These are phyloP conservation scores for Hysterium pulicare DNA, from an alignment of 2,329 filamentous ascomycete genomes.

Conservation along the genomic window DNA sequence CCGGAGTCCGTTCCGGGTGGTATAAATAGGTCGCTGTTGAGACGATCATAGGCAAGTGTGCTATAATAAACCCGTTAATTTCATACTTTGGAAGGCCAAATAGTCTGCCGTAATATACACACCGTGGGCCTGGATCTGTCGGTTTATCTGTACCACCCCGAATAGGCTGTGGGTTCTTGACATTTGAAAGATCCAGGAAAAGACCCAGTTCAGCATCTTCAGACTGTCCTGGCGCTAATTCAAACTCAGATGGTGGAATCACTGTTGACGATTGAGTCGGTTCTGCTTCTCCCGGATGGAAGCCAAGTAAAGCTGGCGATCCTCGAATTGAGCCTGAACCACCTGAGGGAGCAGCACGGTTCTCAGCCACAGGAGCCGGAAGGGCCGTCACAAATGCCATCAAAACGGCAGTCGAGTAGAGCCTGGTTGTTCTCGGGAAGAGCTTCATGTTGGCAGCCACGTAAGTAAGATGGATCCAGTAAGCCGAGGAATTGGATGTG, in stretches of 20 bases:
- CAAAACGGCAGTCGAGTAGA: constrained; percentile 2
- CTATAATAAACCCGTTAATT: constrained; percentile 14
- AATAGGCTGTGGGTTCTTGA: constrained; percentile 42
- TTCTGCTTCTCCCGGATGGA: constrained; percentile 28
- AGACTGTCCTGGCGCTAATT: constrained; percentile 35
- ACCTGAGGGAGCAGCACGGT: constrained; percentile 26
- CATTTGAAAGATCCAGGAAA: constrained; percentile 36
- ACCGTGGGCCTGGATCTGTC: constrained; percentile 38
- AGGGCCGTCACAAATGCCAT: constrained; percentile 6
- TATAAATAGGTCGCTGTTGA: constrained; percentile 40
- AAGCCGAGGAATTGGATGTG: too few relatives aligned
- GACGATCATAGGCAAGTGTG: constrained; percentile 33
- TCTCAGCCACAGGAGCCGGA: constrained; percentile 9
- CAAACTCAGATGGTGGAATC: constrained; percentile 33
- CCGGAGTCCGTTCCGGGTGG: constrained; percentile 40
- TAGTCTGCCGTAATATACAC: too few relatives aligned
- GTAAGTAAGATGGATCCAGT: too few relatives aligned
- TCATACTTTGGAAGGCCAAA: neutral
- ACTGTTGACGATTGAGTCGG: constrained; percentile 28
- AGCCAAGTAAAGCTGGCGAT: constrained; percentile 28
- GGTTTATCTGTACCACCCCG: constrained; percentile 34
- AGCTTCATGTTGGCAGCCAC: constrained; percentile 9
- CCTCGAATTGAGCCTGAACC: constrained; percentile 36
- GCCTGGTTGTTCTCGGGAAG: neutral
- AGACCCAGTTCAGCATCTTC: constrained; percentile 37